Percentiles rank a stretch among this genome's conserved stretches.
Conservation (phyloP, 495 filamentous ascomycete genomes). For the Penicillium bialowiezense region DNA sequence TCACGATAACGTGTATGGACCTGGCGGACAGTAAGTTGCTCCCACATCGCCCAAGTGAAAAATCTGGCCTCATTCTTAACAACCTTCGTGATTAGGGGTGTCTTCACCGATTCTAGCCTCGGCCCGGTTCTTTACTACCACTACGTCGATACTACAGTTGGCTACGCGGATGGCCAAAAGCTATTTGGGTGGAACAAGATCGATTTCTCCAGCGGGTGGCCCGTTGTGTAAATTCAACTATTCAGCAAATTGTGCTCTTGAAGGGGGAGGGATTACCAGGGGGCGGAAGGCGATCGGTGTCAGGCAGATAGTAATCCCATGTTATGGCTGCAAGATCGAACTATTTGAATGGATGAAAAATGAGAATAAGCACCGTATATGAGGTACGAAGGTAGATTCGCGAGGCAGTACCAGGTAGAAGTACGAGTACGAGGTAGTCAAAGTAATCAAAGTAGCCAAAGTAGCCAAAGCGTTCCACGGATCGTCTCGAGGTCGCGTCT, state of each 20-base stretch:
- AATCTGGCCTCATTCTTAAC: slow-evolving; percentile 6
- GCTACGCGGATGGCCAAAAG: slow-evolving; percentile 62
- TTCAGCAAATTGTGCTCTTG: too few relatives aligned
- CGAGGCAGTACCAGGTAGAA: too few relatives aligned
- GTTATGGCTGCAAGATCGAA: too few relatives aligned
- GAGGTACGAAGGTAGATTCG: too few relatives aligned
- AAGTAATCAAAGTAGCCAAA: too few relatives aligned
- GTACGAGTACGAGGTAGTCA: too few relatives aligned
- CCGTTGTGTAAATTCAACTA: slow-evolving; percentile 38
- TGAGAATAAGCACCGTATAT: too few relatives aligned
- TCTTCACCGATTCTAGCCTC: slow-evolving; percentile 44
- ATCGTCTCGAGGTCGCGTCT: neutral
- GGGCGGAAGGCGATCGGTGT: too few relatives aligned
- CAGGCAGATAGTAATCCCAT: too few relatives aligned
- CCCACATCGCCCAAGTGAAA: neutral
- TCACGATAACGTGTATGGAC: slow-evolving; percentile 66
- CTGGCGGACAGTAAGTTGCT: slow-evolving; percentile 61
- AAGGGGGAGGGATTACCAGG: too few relatives aligned
- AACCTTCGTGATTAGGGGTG: slow-evolving; percentile 27
- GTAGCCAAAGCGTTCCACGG: too few relatives aligned
- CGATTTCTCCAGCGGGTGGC: slow-evolving; percentile 66
- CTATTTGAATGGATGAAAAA: too few relatives aligned
- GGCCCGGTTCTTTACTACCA: slow-evolving; percentile 69
- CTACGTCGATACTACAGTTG: slow-evolving; percentile 63
- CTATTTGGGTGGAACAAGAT: slow-evolving; percentile 68